Evolutionary conservation across 2,329 filamentous ascomycete species (phyloP).

Genomic region (Furcasterigmium sp.): DNA sequence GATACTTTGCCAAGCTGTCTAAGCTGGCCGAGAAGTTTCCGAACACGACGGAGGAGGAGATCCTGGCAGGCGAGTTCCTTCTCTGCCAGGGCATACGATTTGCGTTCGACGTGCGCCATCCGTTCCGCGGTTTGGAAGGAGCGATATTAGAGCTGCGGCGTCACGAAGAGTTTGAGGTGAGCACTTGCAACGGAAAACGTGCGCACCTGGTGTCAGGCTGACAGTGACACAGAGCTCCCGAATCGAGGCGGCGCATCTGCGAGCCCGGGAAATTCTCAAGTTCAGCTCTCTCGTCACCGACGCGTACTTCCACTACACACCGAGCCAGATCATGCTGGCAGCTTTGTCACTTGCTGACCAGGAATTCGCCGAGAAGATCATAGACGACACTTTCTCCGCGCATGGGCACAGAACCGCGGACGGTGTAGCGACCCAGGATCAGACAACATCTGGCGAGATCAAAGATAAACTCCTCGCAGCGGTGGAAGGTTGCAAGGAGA

Average conservation of each 20-base stretch:
- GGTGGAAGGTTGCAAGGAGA: slow-evolving; percentile 45
- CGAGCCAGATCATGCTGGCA: slow-evolving; percentile 87
- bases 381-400: slow-evolving; percentile 29
- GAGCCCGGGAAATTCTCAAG: slow-evolving; percentile 68
- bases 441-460: slow-evolving; percentile 17
- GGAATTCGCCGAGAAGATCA: slow-evolving; percentile 47
- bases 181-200: slow-evolving; percentile 15
- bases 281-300: slow-evolving; percentile 83
- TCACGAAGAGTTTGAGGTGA: slow-evolving; percentile 54
- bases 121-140: slow-evolving; percentile 82
- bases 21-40: slow-evolving; percentile 66
- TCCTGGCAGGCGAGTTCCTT: slow-evolving; percentile 87
- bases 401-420: slow-evolving; percentile 6
- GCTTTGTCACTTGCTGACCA: slow-evolving; percentile 72
- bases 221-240: slow-evolving; percentile 26
- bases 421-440: too few species aligned
- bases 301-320: slow-evolving; percentile 94
- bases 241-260: slow-evolving; percentile 60
- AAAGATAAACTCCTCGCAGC: slow-evolving; percentile 44
- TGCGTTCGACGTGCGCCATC: slow-evolving; percentile 88
- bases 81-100: slow-evolving; percentile 90
- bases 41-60: slow-evolving; percentile 69
- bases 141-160: slow-evolving; percentile 76
- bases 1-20: slow-evolving; percentile 62
- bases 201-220: background rate